Conservation (phyloP, 2,329 filamentous ascomycete species). For the Verticillium tricorpus region DNA sequence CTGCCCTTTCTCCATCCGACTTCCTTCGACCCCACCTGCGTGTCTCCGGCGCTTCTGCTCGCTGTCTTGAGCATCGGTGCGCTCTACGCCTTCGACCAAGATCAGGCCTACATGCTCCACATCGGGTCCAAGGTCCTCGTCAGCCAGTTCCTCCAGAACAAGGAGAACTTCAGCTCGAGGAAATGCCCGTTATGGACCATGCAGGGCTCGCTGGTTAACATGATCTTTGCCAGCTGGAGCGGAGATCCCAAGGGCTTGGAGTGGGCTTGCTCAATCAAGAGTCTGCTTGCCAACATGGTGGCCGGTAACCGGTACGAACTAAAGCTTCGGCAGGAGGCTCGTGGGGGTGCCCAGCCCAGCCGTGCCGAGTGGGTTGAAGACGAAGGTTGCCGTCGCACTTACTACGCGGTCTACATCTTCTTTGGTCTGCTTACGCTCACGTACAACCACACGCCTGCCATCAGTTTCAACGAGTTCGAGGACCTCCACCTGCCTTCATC, state of each 20-base stretch:
- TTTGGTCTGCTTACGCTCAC: constrained; percentile 92
- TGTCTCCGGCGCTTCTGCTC: constrained; percentile 78
- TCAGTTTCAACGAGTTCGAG: constrained; percentile 98
- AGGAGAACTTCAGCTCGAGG: constrained; percentile 96
- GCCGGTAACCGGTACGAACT: constrained; percentile 95
- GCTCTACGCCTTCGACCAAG: constrained; percentile 93
- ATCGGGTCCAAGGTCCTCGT: constrained; percentile 97
- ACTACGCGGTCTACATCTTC: constrained; percentile 99
- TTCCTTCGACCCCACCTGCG: constrained; percentile 77
- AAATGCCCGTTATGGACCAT: constrained; percentile 98
- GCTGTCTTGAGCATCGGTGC: constrained; percentile 93
- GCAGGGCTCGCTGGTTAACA: constrained; percentile 94
- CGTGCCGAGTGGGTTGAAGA: constrained; percentile 94
- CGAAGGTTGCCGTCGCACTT: constrained; percentile 92
- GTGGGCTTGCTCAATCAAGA: constrained; percentile 99
- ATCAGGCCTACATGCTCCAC: constrained; percentile 94
- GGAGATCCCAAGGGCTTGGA: constrained; percentile 95
- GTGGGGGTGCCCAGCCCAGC: constrained; percentile 68
- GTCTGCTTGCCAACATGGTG: constrained; percentile 96
- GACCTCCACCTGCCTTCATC: constrained; percentile 88
- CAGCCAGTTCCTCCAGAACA: constrained; percentile 95
- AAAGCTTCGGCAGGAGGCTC: constrained; percentile 86
- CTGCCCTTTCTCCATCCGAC: constrained; percentile 91
- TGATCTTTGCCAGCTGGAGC: constrained; percentile 99
- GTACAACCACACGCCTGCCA: constrained; percentile 96